These are phyloP conservation scores for Typha latifolia DNA, from an alignment of 176 grass and related monocot genomes.

Conservation along the genomic window DNA sequence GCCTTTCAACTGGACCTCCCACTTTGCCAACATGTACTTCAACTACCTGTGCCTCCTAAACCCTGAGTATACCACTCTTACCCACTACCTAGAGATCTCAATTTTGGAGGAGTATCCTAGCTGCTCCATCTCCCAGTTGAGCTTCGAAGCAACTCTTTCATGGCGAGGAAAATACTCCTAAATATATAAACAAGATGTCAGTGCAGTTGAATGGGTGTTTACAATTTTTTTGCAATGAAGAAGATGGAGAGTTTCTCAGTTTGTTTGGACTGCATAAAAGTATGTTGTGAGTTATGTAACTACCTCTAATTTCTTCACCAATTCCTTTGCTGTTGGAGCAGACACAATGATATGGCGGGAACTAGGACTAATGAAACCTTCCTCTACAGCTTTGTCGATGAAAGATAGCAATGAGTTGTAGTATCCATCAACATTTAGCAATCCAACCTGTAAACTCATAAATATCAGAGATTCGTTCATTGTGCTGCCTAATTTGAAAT, in stretches of 20 bases:
- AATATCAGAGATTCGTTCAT: neutral
- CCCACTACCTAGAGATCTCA: slow-evolving; percentile 2
- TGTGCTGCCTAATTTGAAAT: neutral
- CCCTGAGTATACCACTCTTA: neutral
- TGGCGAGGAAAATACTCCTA: slow-evolving; percentile 89
- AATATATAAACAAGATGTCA: neutral
- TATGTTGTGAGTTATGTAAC: neutral
- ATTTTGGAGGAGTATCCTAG: slow-evolving; percentile 16
- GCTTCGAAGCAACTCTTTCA: slow-evolving; percentile 74
- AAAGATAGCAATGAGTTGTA: slow-evolving; percentile 96
- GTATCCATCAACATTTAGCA: slow-evolving; percentile 98
- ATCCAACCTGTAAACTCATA: slow-evolving; percentile 48
- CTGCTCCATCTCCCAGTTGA: slow-evolving; percentile 71
- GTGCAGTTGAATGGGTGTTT: neutral
- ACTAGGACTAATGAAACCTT: slow-evolving; percentile 80
- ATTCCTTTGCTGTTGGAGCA: slow-evolving; percentile 73
- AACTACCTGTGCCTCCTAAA: neutral
- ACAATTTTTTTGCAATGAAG: neutral
- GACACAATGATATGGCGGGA: slow-evolving; percentile 90
- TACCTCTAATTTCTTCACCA: slow-evolving; percentile 96
- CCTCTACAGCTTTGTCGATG: slow-evolving; percentile 99
- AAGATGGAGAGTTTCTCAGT: neutral
- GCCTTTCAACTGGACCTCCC: neutral
- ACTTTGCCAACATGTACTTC: neutral
- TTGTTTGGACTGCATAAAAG: neutral